These are phyloP conservation scores for Amoeboaphelidium occidentale DNA, from an alignment of 371 early-diverging fungal genomes.

Conservation along the genomic window DNA sequence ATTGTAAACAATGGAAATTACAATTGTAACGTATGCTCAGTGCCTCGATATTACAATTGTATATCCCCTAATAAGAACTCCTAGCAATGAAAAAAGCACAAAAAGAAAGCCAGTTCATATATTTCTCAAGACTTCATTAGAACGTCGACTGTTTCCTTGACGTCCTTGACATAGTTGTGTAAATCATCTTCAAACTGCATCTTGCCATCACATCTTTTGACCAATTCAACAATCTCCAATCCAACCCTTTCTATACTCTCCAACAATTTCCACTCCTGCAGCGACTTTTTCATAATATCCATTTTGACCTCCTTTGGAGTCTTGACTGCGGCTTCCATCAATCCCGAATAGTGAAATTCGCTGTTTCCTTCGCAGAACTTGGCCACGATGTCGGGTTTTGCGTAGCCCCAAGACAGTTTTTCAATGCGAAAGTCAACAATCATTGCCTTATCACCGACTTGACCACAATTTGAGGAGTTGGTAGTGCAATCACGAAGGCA, in stretches of 20 bases:
- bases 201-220: not conserved
- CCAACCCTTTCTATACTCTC: not conserved
- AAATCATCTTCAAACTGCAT: not conserved
- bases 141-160: not conserved
- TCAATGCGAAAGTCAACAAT: slow-evolving; percentile 8
- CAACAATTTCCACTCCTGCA: slow-evolving; percentile 6
- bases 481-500: slow-evolving; percentile 7
- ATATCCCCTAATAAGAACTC: too few relatives aligned
- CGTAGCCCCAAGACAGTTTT: slow-evolving; percentile 2
- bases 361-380: slow-evolving; percentile 5
- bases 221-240: not conserved
- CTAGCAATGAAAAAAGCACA: too few relatives aligned
- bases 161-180: not conserved
- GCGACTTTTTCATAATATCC: slow-evolving; percentile 4
- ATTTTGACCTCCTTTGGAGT: not conserved
- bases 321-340: slow-evolving; percentile 3
- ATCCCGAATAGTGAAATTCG: slow-evolving; percentile 5
- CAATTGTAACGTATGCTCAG: too few relatives aligned
- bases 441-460: slow-evolving; percentile 4
- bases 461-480: slow-evolving; percentile 5
- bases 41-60: too few relatives aligned
- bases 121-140: too few relatives aligned
- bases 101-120: too few relatives aligned
- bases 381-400: slow-evolving; percentile 4
- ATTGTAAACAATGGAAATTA: too few relatives aligned